These are phyloP conservation scores for Tuber umbilicatum DNA, from an alignment of 495 filamentous ascomycete species.

Conservation along the genomic window DNA sequence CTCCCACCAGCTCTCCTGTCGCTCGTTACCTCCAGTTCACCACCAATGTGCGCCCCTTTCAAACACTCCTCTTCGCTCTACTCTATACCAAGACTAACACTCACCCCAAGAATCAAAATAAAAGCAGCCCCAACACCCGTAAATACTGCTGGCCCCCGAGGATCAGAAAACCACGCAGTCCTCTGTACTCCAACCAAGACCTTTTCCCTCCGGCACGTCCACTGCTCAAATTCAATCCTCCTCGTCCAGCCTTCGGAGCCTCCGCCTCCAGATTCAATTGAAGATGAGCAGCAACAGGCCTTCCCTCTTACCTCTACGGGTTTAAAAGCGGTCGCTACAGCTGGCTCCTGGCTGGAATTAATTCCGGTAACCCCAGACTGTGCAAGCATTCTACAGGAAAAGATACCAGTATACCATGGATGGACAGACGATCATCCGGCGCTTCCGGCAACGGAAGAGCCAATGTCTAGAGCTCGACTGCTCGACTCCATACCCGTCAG, in stretches of 20 bases:
- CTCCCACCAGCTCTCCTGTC: constrained; percentile 58
- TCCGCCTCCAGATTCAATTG: constrained; percentile 3
- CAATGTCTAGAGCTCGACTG: constrained; percentile 25
- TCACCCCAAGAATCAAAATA: constrained; percentile 51
- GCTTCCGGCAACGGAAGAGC: background rate
- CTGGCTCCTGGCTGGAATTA: constrained; percentile 27
- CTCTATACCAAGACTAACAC: constrained; percentile 1
- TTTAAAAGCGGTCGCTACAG: constrained; percentile 29
- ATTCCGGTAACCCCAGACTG: constrained; percentile 23
- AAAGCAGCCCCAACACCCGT: constrained; percentile 49
- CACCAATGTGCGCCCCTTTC: constrained; percentile 45
- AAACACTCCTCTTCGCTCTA: background rate
- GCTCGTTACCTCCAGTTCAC: constrained; percentile 48
- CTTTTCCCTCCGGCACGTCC: constrained; percentile 63
- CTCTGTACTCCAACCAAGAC: constrained; percentile 59
- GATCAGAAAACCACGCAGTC: constrained; percentile 55
- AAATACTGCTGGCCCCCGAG: constrained; percentile 54
- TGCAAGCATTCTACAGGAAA: constrained; percentile 16
- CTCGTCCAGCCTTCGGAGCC: constrained; percentile 51
- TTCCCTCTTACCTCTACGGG: background rate
- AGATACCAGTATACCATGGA: constrained; percentile 18
- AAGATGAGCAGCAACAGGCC: constrained; percentile 10
- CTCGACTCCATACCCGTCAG: constrained; percentile 49
- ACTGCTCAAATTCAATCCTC: constrained; percentile 65
- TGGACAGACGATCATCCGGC: background rate